Evolutionary conservation across 108 stramenopile species (phyloP), one percentile per base, ranked within the genome.

Genomic region (Nannochloropsis gaditana): DNA sequence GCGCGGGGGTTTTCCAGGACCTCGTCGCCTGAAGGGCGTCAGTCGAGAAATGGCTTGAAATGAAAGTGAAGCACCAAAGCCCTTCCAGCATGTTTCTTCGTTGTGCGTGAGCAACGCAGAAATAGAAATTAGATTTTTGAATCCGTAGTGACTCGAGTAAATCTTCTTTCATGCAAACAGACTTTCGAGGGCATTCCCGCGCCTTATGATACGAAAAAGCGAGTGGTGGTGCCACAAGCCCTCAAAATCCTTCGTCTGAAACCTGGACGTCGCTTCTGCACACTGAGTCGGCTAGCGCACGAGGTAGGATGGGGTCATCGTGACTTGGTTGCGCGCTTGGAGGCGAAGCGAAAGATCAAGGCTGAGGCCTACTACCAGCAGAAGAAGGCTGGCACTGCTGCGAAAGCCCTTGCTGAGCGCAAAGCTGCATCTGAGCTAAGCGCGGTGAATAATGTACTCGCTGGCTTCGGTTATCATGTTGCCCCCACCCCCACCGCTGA

Each of bases 131-230:
- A 1, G n/a, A 10, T 84, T 84, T n/a, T 9, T n/a, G n/a, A 41
- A 17, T 19, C 19, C 59, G 17, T n/a, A n/a, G 82, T 82, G 15
- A 82, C 31, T 31, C 31, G 1, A 17, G 41, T 82, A 19, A 17
- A 31, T 31, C 31, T 31, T 31, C 31, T 31, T 31, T 31, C 31
- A 31, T 31, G 82, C 21, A 15, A 19, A 79, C 43, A 95, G 84
- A 94, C 94, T 83, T 99, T 97, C 88, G 99, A 99, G 91, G 99
- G 99, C 87, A 95, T 99, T 87, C 99, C 99, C 45, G 94, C 93
- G 83, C 97, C 97, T 19, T 99, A 93, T 90, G 96, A 99, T 92
- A 97, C 96, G 92, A 94, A 97, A 92, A 96, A 99, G 96, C 92
- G 97, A 43, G 93, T 98, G 90, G 98, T 99, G 42, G 94, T 99